Base-by-base conservation (phyloP, 1,139 yeast species). In the Meyerozyma athensensis region DNA sequence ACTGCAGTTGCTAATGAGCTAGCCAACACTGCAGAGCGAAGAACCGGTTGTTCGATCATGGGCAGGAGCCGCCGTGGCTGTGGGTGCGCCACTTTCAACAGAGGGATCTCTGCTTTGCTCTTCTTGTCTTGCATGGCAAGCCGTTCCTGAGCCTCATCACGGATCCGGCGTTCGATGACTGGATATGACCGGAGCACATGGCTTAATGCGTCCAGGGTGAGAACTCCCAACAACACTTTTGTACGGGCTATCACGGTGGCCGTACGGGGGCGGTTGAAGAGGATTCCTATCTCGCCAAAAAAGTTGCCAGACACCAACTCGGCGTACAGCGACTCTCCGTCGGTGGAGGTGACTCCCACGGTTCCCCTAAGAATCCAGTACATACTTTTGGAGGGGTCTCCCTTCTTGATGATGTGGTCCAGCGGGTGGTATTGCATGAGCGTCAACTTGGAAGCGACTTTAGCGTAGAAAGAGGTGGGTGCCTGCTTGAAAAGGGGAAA, bases 121-220 rank as follows among this genome's bases (percentile, higher is more conserved):
- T 77, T 72, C 54, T 81, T 79, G 39, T 78, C 84, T 48, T 77
- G 80, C 76, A 80, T 76, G 5, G 85, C 81, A 41, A 83, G 59
- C 36, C 92, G 64, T 53, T 82, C 87, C 49, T 82, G 89, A 4
- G 89, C 90, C 54, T 83, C 92, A 52, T 82, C 86, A 44, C 90
- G 63, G 30, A 83, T 81, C 36, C 80, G 66, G 43, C 84, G 63
- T 53, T 83, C 92, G 35, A 83, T 76, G 5, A 61, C 54, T 0
- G 90, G 90, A 52, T 76, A 82, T 41, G 71, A 72, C 3, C 77
- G 76, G 19, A 83, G 59, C 2, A 82, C 84, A 17, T 65, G 61
- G 45, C 76, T 74, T 37, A 84, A 67, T 10, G 80, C 74, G 40
- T 79, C 85, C 7, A 79, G 74, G 1, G 86, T 81, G 33, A 84